phyloP scores from a whole-genome alignment of 2,329 filamentous ascomycete species.

The Lomentospora prolificans region DNA sequence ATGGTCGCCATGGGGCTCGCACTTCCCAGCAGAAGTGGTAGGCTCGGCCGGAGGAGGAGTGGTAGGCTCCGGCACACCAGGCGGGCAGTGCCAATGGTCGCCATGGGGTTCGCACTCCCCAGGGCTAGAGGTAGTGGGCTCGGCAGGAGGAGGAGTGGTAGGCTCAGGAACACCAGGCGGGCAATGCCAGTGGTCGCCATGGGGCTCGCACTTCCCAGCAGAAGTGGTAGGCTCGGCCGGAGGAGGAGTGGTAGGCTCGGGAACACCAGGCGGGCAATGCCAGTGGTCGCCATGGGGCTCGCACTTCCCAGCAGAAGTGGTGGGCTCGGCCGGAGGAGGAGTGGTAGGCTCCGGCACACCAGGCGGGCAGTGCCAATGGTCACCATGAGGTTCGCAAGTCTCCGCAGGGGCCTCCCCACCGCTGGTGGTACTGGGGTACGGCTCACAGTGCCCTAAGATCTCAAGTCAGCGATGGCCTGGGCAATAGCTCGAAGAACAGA shows the following conservation, averaged over 20 bases:
- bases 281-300: constrained; percentile 11
- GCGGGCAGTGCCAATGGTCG: constrained; percentile 13
- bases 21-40: constrained; percentile 6
- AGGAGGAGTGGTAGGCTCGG: constrained; percentile 9
- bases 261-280: constrained; percentile 14
- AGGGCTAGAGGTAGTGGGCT: constrained; percentile 6
- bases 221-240: neutral
- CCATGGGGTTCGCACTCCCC: constrained; percentile 11
- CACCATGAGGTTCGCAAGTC: constrained; percentile 8
- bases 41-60: constrained; percentile 5
- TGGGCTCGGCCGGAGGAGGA: neutral
- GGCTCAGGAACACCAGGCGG: constrained; percentile 3
- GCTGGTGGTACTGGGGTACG: neutral
- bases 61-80: constrained; percentile 11
- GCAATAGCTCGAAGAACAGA: neutral
- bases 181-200: constrained; percentile 12
- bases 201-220: constrained; percentile 4
- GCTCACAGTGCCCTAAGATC: constrained; percentile 12
- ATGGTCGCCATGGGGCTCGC: constrained; percentile 10
- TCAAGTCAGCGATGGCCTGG: neutral
- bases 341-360: constrained; percentile 1
- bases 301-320: constrained; percentile 8
- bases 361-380: constrained; percentile 12
- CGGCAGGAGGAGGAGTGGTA: neutral
- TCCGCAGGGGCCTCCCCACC: neutral